Evolutionary conservation across 352 stramenopile species (phyloP).

Genomic region (Peronospora tabacina): DNA sequence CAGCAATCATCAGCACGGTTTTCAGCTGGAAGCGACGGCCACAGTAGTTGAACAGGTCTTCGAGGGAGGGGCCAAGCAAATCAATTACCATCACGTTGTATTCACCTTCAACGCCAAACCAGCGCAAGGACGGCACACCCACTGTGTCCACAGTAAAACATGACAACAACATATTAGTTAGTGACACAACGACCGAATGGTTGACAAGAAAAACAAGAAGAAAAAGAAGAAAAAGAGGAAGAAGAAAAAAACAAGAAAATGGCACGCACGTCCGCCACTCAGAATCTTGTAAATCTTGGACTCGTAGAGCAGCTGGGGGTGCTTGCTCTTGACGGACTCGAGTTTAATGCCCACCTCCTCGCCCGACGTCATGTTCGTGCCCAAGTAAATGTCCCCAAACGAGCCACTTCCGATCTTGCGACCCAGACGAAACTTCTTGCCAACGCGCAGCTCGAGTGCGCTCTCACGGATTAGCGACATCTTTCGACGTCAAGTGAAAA

Average conservation of each 20-base stretch:
- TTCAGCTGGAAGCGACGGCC: constrained; percentile 90
- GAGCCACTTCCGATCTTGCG: constrained; percentile 98
- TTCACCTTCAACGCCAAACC: constrained; percentile 98
- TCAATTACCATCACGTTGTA: constrained; percentile 99
- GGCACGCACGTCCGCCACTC: constrained; percentile 93
- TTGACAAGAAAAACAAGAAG: background rate
- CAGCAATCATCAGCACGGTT: constrained; percentile 92
- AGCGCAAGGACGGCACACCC: constrained; percentile 97
- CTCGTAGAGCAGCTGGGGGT: constrained; percentile 99
- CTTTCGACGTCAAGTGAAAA: constrained; percentile 15
- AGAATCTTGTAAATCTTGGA: constrained; percentile 99
- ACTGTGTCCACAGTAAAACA: constrained; percentile 49
- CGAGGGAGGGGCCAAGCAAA: constrained; percentile 93
- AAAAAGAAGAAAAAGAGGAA: too few species aligned
- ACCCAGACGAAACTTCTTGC: constrained; percentile 99
- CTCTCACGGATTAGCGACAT: constrained; percentile 67
- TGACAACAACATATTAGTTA: constrained; percentile 17
- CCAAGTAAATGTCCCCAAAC: constrained; percentile 99
- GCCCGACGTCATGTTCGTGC: constrained; percentile 99
- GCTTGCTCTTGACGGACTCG: constrained; percentile 95
- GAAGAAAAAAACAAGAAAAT: background rate
- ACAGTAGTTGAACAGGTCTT: constrained; percentile 88
- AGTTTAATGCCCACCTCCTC: constrained; percentile 99
- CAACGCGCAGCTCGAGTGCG: constrained; percentile 95
- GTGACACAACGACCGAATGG: background rate